These are phyloP conservation scores for Cyberlindnera lachancei DNA, from an alignment of 805 yeast species.

Conservation along the genomic window DNA sequence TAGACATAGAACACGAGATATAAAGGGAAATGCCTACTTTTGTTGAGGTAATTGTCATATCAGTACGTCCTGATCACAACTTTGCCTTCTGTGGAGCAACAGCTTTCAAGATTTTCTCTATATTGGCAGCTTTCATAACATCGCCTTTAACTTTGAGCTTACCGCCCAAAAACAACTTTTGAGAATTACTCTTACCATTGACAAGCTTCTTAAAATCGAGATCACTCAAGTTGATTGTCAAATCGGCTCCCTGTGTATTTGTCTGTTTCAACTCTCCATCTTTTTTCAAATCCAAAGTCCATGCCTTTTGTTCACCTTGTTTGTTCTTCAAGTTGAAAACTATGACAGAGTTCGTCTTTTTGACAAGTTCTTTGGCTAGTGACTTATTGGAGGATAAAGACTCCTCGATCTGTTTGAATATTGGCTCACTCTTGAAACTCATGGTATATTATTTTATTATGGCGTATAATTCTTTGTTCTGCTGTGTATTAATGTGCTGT, in stretches of 20 bases:
- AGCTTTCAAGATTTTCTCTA: slow-evolving; percentile 59
- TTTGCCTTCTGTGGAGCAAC: slow-evolving; percentile 38
- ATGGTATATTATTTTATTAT: slow-evolving; percentile 3
- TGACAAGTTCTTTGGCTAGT: slow-evolving; percentile 15
- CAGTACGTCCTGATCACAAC: slow-evolving; percentile 31
- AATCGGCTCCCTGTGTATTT: slow-evolving; percentile 45
- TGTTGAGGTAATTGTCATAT: too few relatives aligned
- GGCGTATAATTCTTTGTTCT: not conserved
- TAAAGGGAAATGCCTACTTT: too few relatives aligned
- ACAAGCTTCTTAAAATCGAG: slow-evolving; percentile 65
- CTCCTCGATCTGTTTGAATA: slow-evolving; percentile 15
- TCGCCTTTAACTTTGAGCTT: slow-evolving; percentile 83
- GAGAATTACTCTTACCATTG: slow-evolving; percentile 76
- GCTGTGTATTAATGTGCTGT: too few relatives aligned
- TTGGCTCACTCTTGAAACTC: slow-evolving; percentile 22
- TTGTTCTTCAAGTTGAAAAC: slow-evolving; percentile 62
- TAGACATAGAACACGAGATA: too few relatives aligned
- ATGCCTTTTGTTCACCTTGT: slow-evolving; percentile 44
- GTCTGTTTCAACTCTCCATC: slow-evolving; percentile 36
- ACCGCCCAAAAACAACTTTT: slow-evolving; percentile 77
- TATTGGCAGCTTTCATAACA: slow-evolving; percentile 80
- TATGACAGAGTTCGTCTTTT: slow-evolving; percentile 50
- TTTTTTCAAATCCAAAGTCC: slow-evolving; percentile 60
- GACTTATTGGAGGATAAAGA: slow-evolving; percentile 12
- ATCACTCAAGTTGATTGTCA: slow-evolving; percentile 58